Conservation (phyloP, 2,329 filamentous ascomycete genomes). For the Penicillium sp. region DNA sequence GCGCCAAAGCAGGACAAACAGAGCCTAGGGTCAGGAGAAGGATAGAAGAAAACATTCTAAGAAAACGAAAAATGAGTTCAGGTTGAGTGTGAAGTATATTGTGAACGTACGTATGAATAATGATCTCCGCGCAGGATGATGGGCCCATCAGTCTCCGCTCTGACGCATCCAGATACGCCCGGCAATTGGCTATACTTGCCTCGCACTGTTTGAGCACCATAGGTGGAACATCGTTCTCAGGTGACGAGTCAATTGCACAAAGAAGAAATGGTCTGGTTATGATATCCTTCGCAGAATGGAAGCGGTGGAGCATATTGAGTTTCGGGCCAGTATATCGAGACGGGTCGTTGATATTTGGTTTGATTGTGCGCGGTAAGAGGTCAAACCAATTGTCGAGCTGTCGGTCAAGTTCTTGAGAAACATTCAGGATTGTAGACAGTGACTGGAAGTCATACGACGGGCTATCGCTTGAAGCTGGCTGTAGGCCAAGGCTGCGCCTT, state of each 20-base stretch:
- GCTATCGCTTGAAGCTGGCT: conserved; percentile 5
- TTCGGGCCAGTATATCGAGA: conserved; percentile 5
- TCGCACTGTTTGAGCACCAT: conserved; percentile 6
- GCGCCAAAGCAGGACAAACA: conserved; percentile 1
- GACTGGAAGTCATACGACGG: conserved; percentile 6
- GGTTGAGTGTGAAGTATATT: no score
- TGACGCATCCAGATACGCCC: conserved; percentile 2
- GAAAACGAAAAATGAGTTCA: background rate
- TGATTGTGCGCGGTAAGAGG: background rate
- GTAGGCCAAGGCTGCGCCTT: conserved; percentile 4
- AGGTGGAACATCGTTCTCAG: conserved; percentile 1
- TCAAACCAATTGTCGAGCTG: conserved; percentile 4
- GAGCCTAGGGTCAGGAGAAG: conserved; percentile 4
- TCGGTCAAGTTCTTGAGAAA: conserved; percentile 3
- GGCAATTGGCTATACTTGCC: conserved; percentile 1
- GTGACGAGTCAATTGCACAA: background rate
- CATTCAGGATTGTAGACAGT: conserved; percentile 2
- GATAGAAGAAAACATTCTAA: conserved; percentile 7
- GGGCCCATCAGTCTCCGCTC: background rate
- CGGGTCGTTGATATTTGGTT: conserved; percentile 1
- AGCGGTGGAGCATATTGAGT: conserved; percentile 6
- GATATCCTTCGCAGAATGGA: conserved; percentile 7
- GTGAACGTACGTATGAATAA: conserved; percentile 3
- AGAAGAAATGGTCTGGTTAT: conserved; percentile 7
- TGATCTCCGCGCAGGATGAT: conserved; percentile 1